Evolutionary conservation across 768 basidiomycete species (phyloP), one percentile per base, ranked within the genome.

Genomic region (Lactarius quietus): DNA sequence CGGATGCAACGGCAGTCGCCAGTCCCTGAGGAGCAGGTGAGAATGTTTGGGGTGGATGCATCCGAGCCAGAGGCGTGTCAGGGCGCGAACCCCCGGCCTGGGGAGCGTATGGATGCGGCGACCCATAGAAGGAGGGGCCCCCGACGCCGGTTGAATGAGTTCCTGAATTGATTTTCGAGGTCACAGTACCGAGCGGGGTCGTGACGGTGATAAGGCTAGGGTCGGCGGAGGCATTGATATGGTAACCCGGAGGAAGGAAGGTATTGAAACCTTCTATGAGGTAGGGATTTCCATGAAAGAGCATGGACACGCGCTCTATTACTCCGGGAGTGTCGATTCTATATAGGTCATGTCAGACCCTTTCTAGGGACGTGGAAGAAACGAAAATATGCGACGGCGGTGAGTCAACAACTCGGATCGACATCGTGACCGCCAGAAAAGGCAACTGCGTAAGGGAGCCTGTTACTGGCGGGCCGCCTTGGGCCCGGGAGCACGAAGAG

Each of bases 241-340:
- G 89, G 77, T 97, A 98, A 35, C 95, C 95, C 55, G 89, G 83
- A 6, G 95, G 95, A 15, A 98, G 83, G 77, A 98, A 98, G 2
- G 95, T 97, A 78, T 98, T 98, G 86, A 98, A 98, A 26, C 95
- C 95, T 76, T 95, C 91, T 59, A 98, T 97, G 71, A 98, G 89
- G 61, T 81, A 74, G 6, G 90, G 92, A 75, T 95, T 92, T 8
- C 93, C 93, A 70, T 92, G 86, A 77, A 98, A 98, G 51, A 98
- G 86, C 70, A 83, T 85, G 8, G 95, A 96, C 61, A 98, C 95
- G 62, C 95, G 90, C 70, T 93, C 86, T 74, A 98, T 98, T 73
- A 98, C 95, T 59, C 95, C 95, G 10, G 95, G 95, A 0, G 95
- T 98, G 78, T 98, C 95, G 75, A 98, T 96, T 62, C 95, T 96